Percentiles rank a stretch among this genome's conserved stretches.
Evolutionary conservation across 345 rosid genomes (phyloP).

Genomic region (Ceriops tagal): DNA sequence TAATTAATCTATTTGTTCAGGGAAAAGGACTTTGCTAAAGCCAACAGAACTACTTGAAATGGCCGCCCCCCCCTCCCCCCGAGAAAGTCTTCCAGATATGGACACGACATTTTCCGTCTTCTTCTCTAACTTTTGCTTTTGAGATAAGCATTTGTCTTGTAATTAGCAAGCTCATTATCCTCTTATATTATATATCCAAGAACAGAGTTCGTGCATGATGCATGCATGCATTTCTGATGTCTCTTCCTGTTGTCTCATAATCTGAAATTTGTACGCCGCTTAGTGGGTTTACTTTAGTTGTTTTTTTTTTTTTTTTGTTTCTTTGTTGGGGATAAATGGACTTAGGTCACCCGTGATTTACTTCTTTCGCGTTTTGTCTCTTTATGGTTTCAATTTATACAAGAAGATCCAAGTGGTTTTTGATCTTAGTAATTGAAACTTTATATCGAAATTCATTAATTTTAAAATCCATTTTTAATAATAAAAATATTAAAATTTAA

Average conservation of each 20-base stretch:
- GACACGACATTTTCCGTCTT: conserved; percentile 2
- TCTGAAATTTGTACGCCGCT: background rate
- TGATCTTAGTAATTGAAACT: too few species aligned
- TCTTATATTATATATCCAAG: background rate
- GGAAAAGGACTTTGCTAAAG: background rate
- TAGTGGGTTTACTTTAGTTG: background rate
- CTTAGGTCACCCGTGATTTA: too few species aligned
- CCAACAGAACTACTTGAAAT: background rate
- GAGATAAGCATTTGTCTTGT: background rate
- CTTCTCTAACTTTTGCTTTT: conserved; percentile 8
- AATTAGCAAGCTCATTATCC: background rate
- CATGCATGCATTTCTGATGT: background rate
- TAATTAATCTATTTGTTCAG: background rate
- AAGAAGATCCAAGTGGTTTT: too few species aligned
- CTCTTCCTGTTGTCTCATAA: background rate
- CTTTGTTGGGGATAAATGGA: too few species aligned
- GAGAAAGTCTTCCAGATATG: background rate
- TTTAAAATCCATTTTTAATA: too few species aligned
- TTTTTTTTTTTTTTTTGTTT: too few species aligned
- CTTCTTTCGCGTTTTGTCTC: too few species aligned
- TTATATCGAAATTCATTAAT: too few species aligned
- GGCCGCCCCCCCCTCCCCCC: background rate
- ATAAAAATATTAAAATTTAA: too few species aligned
- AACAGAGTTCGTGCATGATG: background rate
- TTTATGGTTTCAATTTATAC: too few species aligned